A percentile compares a stretch with the other conserved stretches of the same genome.
These are phyloP conservation scores for Xerophyta viscosa DNA, from an alignment of 106 monocot species.

Conservation along the genomic window DNA sequence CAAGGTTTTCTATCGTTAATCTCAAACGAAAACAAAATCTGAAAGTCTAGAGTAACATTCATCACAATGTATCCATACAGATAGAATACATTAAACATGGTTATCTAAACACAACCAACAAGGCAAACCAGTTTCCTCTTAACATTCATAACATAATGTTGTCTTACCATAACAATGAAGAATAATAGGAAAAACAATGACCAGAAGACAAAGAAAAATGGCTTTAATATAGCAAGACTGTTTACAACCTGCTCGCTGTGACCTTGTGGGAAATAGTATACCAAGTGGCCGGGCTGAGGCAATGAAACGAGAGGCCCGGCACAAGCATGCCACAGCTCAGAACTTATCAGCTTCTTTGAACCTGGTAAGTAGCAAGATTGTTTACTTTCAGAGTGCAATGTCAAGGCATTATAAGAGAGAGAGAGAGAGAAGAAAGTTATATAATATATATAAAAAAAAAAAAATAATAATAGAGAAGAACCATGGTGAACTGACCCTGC, in stretches of 20 bases:
- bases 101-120: no score
- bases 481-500: slow-evolving; percentile 24
- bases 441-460: background rate
- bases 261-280: slow-evolving; percentile 92
- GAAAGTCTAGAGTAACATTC: no score
- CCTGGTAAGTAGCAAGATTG: slow-evolving; percentile 16
- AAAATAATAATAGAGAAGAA: background rate
- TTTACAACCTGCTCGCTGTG: slow-evolving; percentile 84
- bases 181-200: no score
- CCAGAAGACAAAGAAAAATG: background rate
- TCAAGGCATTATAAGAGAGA: no score
- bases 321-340: slow-evolving; percentile 98
- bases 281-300: slow-evolving; percentile 73
- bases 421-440: background rate
- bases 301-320: slow-evolving; percentile 82
- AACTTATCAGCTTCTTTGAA: slow-evolving; percentile 55
- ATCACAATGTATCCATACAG: no score
- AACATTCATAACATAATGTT: background rate
- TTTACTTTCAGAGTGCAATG: no score
- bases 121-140: no score
- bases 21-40: no score
- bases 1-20: no score
- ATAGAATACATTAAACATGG: no score
- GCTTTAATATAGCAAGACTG: background rate
- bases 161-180: background rate